phyloP scores from a whole-genome alignment of 768 basidiomycete species.

The Amanita fuliginea region DNA sequence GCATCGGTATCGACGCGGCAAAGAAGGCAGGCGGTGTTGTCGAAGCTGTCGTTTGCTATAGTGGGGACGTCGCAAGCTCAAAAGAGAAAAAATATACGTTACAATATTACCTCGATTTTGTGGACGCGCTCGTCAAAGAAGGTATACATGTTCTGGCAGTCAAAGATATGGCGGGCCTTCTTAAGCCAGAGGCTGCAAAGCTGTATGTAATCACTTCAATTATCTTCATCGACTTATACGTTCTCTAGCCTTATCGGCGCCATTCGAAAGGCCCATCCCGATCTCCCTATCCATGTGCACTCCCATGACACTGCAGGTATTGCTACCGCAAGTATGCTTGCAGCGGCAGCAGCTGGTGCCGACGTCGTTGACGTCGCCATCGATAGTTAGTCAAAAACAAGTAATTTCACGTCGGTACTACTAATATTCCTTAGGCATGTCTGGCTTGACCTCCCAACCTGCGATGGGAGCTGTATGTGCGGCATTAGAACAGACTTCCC shows the following conservation, averaged over 20 bases:
- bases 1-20: slow-evolving; percentile 96
- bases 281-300: slow-evolving; percentile 97
- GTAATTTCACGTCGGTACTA: background rate
- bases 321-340: slow-evolving; percentile 94
- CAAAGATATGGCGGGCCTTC: slow-evolving; percentile 97
- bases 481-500: slow-evolving; percentile 87
- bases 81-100: slow-evolving; percentile 97
- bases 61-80: slow-evolving; percentile 90
- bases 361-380: slow-evolving; percentile 98
- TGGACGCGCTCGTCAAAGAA: slow-evolving; percentile 85
- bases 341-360: slow-evolving; percentile 91
- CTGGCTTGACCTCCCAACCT: slow-evolving; percentile 95
- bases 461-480: slow-evolving; percentile 97
- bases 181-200: slow-evolving; percentile 91
- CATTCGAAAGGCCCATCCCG: slow-evolving; percentile 92
- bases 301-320: slow-evolving; percentile 99
- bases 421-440: slow-evolving; percentile 63
- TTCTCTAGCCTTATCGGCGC: slow-evolving; percentile 73
- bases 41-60: slow-evolving; percentile 97
- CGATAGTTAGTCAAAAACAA: slow-evolving; percentile 59
- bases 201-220: slow-evolving; percentile 32
- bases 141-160: slow-evolving; percentile 96
- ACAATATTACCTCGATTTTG: slow-evolving; percentile 93
- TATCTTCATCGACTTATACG: slow-evolving; percentile 1
- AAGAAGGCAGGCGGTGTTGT: slow-evolving; percentile 99